Conservation (phyloP, 2,329 filamentous ascomycete genomes). For the Curvularia verruculosa region DNA sequence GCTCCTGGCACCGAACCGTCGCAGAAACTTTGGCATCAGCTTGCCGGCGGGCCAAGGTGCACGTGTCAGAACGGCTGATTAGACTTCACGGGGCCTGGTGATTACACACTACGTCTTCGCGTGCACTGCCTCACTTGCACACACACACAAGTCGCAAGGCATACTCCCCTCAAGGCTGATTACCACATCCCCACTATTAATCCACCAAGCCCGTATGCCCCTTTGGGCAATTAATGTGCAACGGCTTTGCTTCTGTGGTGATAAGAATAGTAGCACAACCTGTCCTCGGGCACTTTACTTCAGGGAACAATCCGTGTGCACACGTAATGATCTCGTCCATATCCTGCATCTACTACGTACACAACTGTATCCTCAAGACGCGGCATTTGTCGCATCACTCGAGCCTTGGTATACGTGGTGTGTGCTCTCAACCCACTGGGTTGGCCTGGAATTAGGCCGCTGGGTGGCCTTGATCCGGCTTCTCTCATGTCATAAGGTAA, state of each 20-base stretch:
- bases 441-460: background rate
- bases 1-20: conserved; percentile 18
- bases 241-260: conserved; percentile 12
- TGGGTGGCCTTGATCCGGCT: background rate
- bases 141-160: conserved; percentile 31
- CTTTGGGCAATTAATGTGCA: conserved; percentile 12
- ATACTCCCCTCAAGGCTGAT: conserved; percentile 34
- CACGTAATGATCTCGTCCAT: conserved; percentile 1
- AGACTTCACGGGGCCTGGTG: conserved; percentile 8
- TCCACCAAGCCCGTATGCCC: conserved; percentile 14
- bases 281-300: conserved; percentile 3
- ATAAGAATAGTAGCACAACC: conserved; percentile 22
- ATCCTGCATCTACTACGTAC: conserved; percentile 5
- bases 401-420: background rate
- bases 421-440: background rate
- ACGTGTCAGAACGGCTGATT: conserved; percentile 6
- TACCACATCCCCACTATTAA: conserved; percentile 18
- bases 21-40: conserved; percentile 20
- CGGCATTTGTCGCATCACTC: background rate
- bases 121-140: conserved; percentile 32
- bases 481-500: background rate
- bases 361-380: background rate
- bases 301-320: conserved; percentile 5
- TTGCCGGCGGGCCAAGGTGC: conserved; percentile 11
- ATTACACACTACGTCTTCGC: background rate